These are phyloP conservation scores for Parmelia sp. DNA, from an alignment of 495 filamentous ascomycete genomes.

Conservation along the genomic window DNA sequence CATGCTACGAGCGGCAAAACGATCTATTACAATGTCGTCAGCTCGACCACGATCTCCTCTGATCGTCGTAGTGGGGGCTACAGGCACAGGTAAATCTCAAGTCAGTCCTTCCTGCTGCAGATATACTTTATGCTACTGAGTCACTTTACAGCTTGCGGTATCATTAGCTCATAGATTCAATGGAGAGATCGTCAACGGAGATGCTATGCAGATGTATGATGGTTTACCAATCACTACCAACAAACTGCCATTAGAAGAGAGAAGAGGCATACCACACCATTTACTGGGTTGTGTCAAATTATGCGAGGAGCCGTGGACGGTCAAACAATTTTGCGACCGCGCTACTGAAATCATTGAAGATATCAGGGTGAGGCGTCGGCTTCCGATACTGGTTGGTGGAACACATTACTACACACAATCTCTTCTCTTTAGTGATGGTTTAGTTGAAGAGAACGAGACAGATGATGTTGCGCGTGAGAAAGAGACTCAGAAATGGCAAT, in stretches of 20 bases:
- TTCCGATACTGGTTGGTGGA: conserved; percentile 90
- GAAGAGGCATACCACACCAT: conserved; percentile 81
- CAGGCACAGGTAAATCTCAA: conserved; percentile 97
- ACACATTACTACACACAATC: conserved; percentile 92
- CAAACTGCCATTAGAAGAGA: conserved; percentile 70
- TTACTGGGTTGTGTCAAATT: conserved; percentile 70
- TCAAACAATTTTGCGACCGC: conserved; percentile 64
- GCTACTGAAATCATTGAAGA: conserved; percentile 65
- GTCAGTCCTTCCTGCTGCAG: conserved; percentile 42
- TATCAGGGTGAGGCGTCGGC: conserved; percentile 64
- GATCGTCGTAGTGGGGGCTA: conserved; percentile 82
- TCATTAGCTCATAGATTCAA: conserved; percentile 76
- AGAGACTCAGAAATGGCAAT: conserved; percentile 50
- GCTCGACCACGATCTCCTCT: conserved; percentile 46
- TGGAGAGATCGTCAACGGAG: conserved; percentile 95
- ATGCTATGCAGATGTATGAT: conserved; percentile 98
- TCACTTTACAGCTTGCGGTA: conserved; percentile 69
- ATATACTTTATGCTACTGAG: neutral
- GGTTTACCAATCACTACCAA: conserved; percentile 95
- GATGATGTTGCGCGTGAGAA: conserved; percentile 24
- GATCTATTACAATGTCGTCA: conserved; percentile 10
- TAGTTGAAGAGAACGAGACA: conserved; percentile 42
- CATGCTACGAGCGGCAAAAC: conserved; percentile 10
- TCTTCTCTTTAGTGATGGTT: conserved; percentile 66
- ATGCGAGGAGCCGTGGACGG: conserved; percentile 72